A percentile compares a stretch with the other conserved stretches of the same genome.
Conservation (phyloP, 2,329 filamentous ascomycete genomes). For the Orbilia quercus region DNA sequence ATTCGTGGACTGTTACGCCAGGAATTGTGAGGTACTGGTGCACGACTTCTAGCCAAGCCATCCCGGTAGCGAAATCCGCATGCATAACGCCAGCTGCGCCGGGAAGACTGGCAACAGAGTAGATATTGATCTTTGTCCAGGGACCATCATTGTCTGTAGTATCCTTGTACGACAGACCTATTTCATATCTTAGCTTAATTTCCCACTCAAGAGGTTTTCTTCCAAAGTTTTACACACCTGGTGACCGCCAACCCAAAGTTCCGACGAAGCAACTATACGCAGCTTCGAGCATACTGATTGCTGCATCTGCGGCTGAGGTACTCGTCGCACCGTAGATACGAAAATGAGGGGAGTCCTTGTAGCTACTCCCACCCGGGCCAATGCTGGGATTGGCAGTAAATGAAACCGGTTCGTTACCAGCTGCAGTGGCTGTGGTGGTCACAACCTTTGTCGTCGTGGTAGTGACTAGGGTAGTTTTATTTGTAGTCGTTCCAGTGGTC, state of each 20-base stretch:
- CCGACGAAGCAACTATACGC: conserved; percentile 65
- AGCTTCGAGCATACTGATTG: conserved; percentile 65
- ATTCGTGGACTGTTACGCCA: conserved; percentile 67
- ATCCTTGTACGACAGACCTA: conserved; percentile 59
- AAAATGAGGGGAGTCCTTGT: conserved; percentile 64
- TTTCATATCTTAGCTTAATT: conserved; percentile 57
- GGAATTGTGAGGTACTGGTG: conserved; percentile 63
- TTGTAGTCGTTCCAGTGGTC: background rate
- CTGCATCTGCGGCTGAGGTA: conserved; percentile 60
- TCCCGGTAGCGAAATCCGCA: conserved; percentile 63
- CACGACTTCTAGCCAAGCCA: conserved; percentile 66
- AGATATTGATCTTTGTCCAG: conserved; percentile 67
- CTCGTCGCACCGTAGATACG: conserved; percentile 62
- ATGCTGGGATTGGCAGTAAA: conserved; percentile 61
- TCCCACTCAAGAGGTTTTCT: conserved; percentile 61
- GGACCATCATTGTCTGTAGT: conserved; percentile 62
- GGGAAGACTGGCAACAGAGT: conserved; percentile 63
- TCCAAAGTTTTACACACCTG: conserved; percentile 59
- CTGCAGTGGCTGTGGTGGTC: conserved; percentile 7
- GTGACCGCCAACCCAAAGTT: conserved; percentile 63
- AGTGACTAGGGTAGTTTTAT: conserved; percentile 4
- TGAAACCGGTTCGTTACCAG: conserved; percentile 57
- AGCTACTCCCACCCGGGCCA: conserved; percentile 61
- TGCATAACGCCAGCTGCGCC: conserved; percentile 65
- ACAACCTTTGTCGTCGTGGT: conserved; percentile 21